Evolutionary conservation across 2,329 filamentous ascomycete genomes (phyloP).

Genomic region (Fusarium sp.): DNA sequence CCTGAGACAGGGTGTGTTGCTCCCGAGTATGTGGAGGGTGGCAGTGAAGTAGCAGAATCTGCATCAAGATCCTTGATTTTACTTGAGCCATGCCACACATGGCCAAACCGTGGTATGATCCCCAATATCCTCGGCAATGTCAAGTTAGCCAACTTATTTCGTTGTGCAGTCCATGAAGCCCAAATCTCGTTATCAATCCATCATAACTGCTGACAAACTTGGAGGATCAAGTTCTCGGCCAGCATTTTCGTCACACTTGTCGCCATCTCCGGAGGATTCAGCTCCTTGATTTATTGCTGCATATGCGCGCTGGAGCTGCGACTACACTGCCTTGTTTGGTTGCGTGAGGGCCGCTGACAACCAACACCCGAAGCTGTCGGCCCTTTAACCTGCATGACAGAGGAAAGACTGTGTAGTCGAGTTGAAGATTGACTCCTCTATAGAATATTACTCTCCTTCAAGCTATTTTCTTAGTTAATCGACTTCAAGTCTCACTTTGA

Average conservation of each 20-base stretch:
- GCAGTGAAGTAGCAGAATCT: background rate
- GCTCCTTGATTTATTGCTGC: background rate
- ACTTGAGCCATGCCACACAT: background rate
- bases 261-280: background rate
- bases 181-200: background rate
- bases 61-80: background rate
- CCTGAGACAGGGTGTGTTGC: background rate
- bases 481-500: background rate
- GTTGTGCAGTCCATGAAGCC: background rate
- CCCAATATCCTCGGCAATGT: background rate
- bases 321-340: background rate
- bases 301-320: too few relatives aligned
- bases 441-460: background rate
- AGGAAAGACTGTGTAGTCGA: background rate
- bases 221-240: background rate
- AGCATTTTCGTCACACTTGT: background rate
- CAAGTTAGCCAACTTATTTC: background rate
- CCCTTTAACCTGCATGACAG: background rate
- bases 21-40: background rate
- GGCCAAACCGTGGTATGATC: background rate
- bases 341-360: background rate
- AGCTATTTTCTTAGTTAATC: background rate
- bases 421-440: background rate
- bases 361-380: background rate
- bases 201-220: background rate